These are phyloP conservation scores for Musa schizocarpa DNA, from an alignment of 176 grass and related monocot species.

Conservation along the genomic window DNA sequence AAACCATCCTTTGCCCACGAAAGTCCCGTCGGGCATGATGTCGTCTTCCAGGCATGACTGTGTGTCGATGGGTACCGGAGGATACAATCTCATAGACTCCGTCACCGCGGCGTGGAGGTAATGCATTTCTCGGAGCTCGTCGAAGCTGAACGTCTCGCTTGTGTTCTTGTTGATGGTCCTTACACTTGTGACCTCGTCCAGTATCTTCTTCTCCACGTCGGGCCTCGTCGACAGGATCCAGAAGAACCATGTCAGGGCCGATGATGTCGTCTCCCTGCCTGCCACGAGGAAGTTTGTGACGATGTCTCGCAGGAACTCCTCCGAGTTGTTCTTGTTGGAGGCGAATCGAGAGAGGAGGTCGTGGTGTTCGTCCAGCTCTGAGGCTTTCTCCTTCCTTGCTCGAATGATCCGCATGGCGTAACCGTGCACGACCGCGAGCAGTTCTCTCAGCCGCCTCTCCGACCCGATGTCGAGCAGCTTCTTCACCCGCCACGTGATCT, in stretches of 20 bases:
- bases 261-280: constrained; percentile 36
- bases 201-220: background rate
- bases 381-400: constrained; percentile 12
- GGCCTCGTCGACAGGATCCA: constrained; percentile 22
- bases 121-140: constrained; percentile 31
- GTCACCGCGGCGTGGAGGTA: constrained; percentile 34
- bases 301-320: constrained; percentile 26
- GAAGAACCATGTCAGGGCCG: constrained; percentile 51
- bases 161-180: background rate
- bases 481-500: constrained; percentile 33
- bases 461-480: constrained; percentile 36
- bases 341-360: constrained; percentile 34
- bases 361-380: constrained; percentile 11
- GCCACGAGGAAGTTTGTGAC: constrained; percentile 37
- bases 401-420: constrained; percentile 39
- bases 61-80: constrained; percentile 30
- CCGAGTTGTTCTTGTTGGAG: constrained; percentile 3
- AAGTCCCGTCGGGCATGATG: constrained; percentile 39
- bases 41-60: constrained; percentile 42
- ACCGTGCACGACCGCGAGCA: constrained; percentile 22
- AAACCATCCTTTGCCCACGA: constrained; percentile 28
- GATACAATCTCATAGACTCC: constrained; percentile 38
- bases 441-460: constrained; percentile 24
- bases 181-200: background rate
- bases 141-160: constrained; percentile 9